Evolutionary conservation across 768 basidiomycete genomes (phyloP), one percentile per base, ranked within the genome.

Genomic region (Collybia nuda): DNA sequence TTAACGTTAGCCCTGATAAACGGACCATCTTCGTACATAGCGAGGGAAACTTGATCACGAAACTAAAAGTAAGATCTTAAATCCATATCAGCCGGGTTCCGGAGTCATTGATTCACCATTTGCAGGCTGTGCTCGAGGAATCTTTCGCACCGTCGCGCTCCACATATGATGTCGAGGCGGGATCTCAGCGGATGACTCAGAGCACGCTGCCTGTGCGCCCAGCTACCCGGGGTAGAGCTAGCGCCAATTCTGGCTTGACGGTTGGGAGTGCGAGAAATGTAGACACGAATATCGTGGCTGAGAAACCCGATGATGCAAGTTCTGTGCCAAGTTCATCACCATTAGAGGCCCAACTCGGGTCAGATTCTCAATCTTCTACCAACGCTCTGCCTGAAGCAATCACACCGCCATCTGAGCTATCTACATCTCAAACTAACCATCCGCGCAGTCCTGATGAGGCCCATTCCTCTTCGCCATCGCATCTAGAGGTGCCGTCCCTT

Each of bases 1-100:
- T 99, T 61, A 99, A 99, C 54, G 90, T 98, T 52, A 91, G 86
- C 54, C 96, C 97, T 0, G 97, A 98, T 71, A 99, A 98, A 62
- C 80, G 96, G n/a, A 95, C 93, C 0, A 88, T 98, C 32, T 85
- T 97, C 44, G 61, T 99, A 9, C 93, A 98, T 58, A 86, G 86
- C 63, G 96, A 99, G 65, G 76, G 75, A 9, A 88, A 87, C 53
- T 68, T 99, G 15, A 76, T 98, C 0, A 69, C 80, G 2, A 82
- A 85, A 0, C 75, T 98, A 36, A 94, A 90, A 73, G 93, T 93
- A 47, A 9, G 3, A 32, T 32, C 9, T 11, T 32, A 11, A 11
- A 32, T 32, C 19, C 18, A n/a, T 23, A 47, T 38, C 19, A 15
- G 26, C 5, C 5, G 8, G 19, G 28, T 18, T n/a, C 14, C 19